These are phyloP conservation scores for Bjerkandera adusta DNA, from an alignment of 1,284 basidiomycete species.

Conservation along the genomic window DNA sequence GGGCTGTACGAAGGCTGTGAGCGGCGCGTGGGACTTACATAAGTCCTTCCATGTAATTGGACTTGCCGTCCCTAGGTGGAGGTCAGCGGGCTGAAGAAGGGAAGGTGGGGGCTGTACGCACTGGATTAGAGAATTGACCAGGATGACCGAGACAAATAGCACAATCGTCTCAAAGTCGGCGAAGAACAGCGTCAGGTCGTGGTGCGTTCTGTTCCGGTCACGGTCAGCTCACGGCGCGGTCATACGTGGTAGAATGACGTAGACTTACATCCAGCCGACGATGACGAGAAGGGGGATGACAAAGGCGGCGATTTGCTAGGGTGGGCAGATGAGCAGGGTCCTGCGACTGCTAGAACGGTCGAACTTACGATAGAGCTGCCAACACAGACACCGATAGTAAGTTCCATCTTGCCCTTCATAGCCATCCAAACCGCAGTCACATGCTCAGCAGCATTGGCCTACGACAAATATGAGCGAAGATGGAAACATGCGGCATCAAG, in stretches of 20 bases:
- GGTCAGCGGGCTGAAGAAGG: not conserved
- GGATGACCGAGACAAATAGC: constrained; percentile 82
- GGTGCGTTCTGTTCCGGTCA: constrained; percentile 50
- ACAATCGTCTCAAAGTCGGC: constrained; percentile 81
- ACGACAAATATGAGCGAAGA: not conserved
- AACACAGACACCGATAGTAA: constrained; percentile 87
- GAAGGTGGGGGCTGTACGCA: constrained; percentile 33
- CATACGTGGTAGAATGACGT: not conserved
- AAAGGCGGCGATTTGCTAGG: constrained; percentile 85
- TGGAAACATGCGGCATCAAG: not conserved
- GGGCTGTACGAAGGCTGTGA: constrained; percentile 54
- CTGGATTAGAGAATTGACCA: constrained; percentile 80
- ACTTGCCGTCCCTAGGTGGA: constrained; percentile 65
- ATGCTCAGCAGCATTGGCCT: constrained; percentile 80
- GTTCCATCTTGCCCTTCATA: constrained; percentile 82
- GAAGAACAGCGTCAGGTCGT: constrained; percentile 84
- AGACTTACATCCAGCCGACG: constrained; percentile 73
- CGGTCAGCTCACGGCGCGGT: constrained; percentile 9
- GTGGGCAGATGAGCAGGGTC: not conserved
- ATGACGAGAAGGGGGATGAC: constrained; percentile 85
- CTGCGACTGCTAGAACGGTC: not conserved
- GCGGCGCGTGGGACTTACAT: constrained; percentile 66
- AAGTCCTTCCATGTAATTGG: constrained; percentile 87
- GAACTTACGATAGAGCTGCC: constrained; percentile 81
- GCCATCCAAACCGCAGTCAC: constrained; percentile 91